These are phyloP conservation scores for Lecanicillium sp. DNA, from an alignment of 2,329 filamentous ascomycete genomes.

Conservation along the genomic window DNA sequence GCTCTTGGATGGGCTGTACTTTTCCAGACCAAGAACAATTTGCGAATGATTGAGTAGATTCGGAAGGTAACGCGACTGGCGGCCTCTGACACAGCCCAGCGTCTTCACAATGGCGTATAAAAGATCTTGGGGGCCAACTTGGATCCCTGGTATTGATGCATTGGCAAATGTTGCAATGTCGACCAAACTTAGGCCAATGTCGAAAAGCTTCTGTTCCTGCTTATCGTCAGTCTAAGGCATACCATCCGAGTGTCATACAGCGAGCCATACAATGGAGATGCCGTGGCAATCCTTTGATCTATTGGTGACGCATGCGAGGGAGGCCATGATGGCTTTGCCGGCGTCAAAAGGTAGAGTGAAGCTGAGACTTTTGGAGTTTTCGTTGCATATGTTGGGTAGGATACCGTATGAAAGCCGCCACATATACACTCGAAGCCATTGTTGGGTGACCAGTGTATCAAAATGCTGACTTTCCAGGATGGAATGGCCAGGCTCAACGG, in stretches of 20 bases:
- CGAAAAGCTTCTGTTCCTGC: conserved; percentile 25
- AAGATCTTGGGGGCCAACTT: conserved; percentile 20
- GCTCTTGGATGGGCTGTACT: neutral
- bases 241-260: neutral
- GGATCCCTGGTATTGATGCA: conserved; percentile 12
- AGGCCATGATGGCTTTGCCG: conserved; percentile 20
- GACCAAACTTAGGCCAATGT: conserved; percentile 21
- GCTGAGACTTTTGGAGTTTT: neutral
- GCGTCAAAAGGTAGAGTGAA: conserved; percentile 20
- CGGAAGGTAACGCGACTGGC: conserved; percentile 19
- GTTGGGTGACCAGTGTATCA: conserved; percentile 24
- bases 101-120: conserved; percentile 19
- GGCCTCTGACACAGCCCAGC: conserved; percentile 17
- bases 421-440: conserved; percentile 23
- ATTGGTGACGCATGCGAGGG: conserved; percentile 16
- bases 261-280: conserved; percentile 20
- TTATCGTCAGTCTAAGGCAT: neutral
- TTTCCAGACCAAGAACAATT: conserved; percentile 1
- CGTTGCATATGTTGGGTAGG: neutral
- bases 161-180: conserved; percentile 17
- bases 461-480: conserved; percentile 24
- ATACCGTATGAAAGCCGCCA: conserved; percentile 21
- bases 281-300: conserved; percentile 24
- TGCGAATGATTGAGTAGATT: conserved; percentile 17
- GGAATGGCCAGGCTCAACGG: conserved; percentile 18